A percentile compares a stretch with the other conserved stretches of the same genome.
phyloP scores from a whole-genome alignment of 2,329 filamentous ascomycete genomes.

The Aspergillus fijiensis region DNA sequence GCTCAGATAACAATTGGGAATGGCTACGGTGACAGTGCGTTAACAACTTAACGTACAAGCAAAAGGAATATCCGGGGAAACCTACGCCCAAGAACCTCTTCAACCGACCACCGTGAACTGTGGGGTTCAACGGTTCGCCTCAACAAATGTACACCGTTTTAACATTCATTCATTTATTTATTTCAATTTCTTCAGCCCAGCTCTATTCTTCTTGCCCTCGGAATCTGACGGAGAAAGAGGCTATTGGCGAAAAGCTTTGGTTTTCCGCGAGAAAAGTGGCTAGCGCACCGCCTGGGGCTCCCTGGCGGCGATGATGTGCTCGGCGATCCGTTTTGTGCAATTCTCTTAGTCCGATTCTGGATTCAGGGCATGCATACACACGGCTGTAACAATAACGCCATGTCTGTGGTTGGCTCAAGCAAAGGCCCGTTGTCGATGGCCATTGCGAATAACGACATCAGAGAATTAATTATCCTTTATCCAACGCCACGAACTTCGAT shows the following conservation, averaged over 20 bases:
- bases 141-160: too few relatives aligned
- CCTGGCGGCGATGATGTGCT: slow-evolving; percentile 25
- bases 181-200: too few relatives aligned
- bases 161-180: too few relatives aligned
- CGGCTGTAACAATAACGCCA: neutral
- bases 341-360: slow-evolving; percentile 12
- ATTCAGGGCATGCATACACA: slow-evolving; percentile 8
- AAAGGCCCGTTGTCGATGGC: neutral
- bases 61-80: slow-evolving; percentile 1
- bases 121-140: too few relatives aligned
- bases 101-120: too few relatives aligned
- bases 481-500: neutral
- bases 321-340: slow-evolving; percentile 21
- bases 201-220: too few relatives aligned
- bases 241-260: neutral
- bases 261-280: neutral
- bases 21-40: neutral
- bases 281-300: neutral
- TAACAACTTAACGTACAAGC: neutral
- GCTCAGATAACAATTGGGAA: neutral
- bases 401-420: slow-evolving; percentile 3
- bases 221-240: neutral
- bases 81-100: neutral
- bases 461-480: neutral
- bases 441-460: slow-evolving; percentile 14